Evolutionary conservation across 306 rosid species (phyloP), one percentile per base, ranked within the genome.

Genomic region (Cucumis melo): DNA sequence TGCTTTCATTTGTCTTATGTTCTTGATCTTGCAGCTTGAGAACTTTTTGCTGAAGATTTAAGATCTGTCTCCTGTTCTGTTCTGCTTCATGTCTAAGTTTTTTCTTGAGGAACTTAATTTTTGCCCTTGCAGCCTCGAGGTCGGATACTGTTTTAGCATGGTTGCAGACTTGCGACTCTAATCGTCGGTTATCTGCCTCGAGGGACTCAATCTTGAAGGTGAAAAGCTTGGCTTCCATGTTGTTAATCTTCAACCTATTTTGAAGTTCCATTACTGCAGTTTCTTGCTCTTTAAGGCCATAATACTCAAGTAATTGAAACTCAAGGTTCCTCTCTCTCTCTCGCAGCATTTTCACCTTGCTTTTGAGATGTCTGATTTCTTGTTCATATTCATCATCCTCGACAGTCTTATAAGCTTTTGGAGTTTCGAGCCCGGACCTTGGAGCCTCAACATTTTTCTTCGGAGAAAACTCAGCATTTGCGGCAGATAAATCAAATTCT

Each of bases 201-300:
- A 92, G 83, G 17, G 93, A 90, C 82, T 85, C 89, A 11, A 92
- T 86, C 84, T 90, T 95, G 77, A 95, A 86, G 78, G 74, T 84
- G 72, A 87, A 92, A 83, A 95, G 92, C 83, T 92, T 90, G 34
- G 88, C 85, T 82, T 95, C 98, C 92, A 91, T 88, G 41, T 62
- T 77, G 63, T 87, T 90, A 77, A 95, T 79, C 85, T 87, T 89
- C 84, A 95, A 84, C 73, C 93, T 79, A 41, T 89, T 95, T 79
- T 84, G 92, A 56, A 95, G 96, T 83, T 95, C 99, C 89, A 87
- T 85, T 19, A 89, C 90, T 10, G 88, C 88, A 57, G 88, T 76
- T 83, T 90, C 96, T 84, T 95, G 93, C 86, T 95, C 98, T 83
- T 81, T 89, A 23, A 92, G 86, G 54, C 99, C 99, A 53, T 90